Percentiles rank a stretch among this genome's conserved stretches.
Evolutionary conservation across 495 filamentous ascomycete genomes (phyloP).

Genomic region (Mytilinidion resinicola): DNA sequence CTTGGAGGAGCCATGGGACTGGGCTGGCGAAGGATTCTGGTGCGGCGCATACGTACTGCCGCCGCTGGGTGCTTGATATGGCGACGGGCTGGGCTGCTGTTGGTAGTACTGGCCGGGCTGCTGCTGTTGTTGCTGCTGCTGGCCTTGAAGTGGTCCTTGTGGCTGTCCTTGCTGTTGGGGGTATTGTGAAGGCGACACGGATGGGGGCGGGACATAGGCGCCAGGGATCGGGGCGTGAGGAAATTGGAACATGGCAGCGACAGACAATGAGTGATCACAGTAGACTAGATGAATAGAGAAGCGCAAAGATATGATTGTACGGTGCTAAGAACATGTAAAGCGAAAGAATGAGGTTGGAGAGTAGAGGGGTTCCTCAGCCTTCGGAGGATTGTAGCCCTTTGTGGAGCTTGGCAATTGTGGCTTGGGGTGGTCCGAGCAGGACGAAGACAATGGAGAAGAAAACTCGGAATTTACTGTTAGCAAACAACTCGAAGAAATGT

Average conservation of each 20-base stretch:
- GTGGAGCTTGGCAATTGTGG: too few relatives aligned
- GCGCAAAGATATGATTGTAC: too few relatives aligned
- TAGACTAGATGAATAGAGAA: too few relatives aligned
- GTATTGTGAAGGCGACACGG: not conserved
- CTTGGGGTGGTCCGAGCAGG: too few relatives aligned
- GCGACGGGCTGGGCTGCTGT: not conserved
- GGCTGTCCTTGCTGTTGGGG: not conserved
- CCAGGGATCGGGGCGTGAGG: slow-evolving; percentile 16
- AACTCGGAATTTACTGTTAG: too few relatives aligned
- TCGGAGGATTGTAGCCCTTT: too few relatives aligned
- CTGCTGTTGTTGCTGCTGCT: slow-evolving; percentile 10
- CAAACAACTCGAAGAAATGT: too few relatives aligned
- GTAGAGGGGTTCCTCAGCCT: too few relatives aligned
- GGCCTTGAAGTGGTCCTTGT: not conserved
- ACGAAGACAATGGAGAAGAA: too few relatives aligned
- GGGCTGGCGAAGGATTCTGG: not conserved
- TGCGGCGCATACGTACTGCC: not conserved
- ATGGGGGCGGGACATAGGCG: slow-evolving; percentile 12
- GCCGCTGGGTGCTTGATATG: not conserved
- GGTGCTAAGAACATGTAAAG: too few relatives aligned
- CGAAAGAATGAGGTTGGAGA: too few relatives aligned
- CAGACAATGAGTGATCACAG: too few relatives aligned
- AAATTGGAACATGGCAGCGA: slow-evolving; percentile 23
- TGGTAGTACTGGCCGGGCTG: slow-evolving; percentile 3
- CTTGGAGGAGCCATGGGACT: not conserved